These are phyloP conservation scores for Vitis vinifera DNA, from an alignment of 164 flowering plant species.

Conservation along the genomic window ASM3070453v1 NC_081805.1:11854001-11854500, in stretches of 20 bases:
- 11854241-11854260: background rate
- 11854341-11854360: slow-evolving; percentile 92
- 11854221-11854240: slow-evolving; percentile 43
- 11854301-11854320: slow-evolving; percentile 67
- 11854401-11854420: background rate
- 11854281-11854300: background rate
- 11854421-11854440: background rate
- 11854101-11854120: too few species aligned
- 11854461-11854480: background rate
- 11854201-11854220: slow-evolving; percentile 95
- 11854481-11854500: background rate
- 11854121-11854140: too few species aligned
- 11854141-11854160: slow-evolving; percentile 57
- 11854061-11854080: too few species aligned
- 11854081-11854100: too few species aligned
- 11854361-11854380: slow-evolving; percentile 84
- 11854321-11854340: slow-evolving; percentile 90
- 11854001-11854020: too few species aligned
- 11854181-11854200: slow-evolving; percentile 85
- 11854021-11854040: too few species aligned
- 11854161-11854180: slow-evolving; percentile 96
- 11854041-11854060: too few species aligned
- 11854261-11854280: background rate
- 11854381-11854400: slow-evolving; percentile 88
- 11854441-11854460: background rate